Evolutionary conservation across 1,284 basidiomycete genomes (phyloP).

Genomic region (Apiotrichum siamense): DNA sequence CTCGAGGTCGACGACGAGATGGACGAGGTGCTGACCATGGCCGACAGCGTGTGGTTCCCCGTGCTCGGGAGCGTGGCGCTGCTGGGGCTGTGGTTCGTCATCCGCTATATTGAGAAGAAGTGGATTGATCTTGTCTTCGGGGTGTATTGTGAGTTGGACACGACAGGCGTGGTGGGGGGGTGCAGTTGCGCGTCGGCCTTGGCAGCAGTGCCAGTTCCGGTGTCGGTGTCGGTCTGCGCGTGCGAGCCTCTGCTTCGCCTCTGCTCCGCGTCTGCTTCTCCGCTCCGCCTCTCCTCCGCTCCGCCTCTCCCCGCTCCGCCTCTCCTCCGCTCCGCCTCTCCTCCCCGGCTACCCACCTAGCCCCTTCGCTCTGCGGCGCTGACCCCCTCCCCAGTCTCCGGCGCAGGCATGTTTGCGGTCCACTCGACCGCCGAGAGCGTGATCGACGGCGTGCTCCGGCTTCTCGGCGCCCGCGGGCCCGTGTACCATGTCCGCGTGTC

Average conservation of each 20-base stretch:
- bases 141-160: slow-evolving; percentile 58
- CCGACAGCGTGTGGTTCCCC: slow-evolving; percentile 42
- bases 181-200: too few species aligned
- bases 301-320: too few species aligned
- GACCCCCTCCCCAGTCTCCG: slow-evolving; percentile 29
- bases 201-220: too few species aligned
- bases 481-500: slow-evolving; percentile 43
- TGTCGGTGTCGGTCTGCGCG: too few species aligned
- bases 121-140: slow-evolving; percentile 59
- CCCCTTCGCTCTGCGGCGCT: too few species aligned
- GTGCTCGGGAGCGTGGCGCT: slow-evolving; percentile 41
- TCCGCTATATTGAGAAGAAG: slow-evolving; percentile 65
- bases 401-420: slow-evolving; percentile 41
- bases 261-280: too few species aligned
- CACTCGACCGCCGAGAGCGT: slow-evolving; percentile 41
- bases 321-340: too few species aligned
- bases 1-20: slow-evolving; percentile 31
- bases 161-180: too few species aligned
- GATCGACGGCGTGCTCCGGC: slow-evolving; percentile 20
- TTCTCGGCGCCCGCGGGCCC: slow-evolving; percentile 17
- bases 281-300: too few species aligned
- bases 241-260: too few species aligned
- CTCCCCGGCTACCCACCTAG: too few species aligned
- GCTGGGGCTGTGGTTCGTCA: slow-evolving; percentile 32
- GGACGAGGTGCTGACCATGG: slow-evolving; percentile 41